phyloP scores from a whole-genome alignment of 371 early-diverging fungal genomes.

The Apophysomyces ossiformis region DNA sequence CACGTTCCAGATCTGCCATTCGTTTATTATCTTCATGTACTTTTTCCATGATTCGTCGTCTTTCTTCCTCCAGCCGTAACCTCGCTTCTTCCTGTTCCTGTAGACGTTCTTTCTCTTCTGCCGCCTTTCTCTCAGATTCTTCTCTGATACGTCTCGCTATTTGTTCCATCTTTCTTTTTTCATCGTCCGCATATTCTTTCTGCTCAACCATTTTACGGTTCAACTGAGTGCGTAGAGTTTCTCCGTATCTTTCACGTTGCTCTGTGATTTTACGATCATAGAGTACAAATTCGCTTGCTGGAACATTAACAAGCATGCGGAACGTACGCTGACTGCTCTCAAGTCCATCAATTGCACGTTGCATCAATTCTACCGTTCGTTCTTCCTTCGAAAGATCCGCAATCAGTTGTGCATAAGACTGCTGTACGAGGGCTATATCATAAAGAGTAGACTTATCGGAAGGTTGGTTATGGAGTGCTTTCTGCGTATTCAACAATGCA shows the following conservation, averaged over 20 bases:
- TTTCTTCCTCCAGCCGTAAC: constrained; percentile 15
- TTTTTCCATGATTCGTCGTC: constrained; percentile 32
- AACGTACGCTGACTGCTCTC: constrained; percentile 62
- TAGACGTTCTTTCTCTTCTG: constrained; percentile 32
- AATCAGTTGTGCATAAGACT: constrained; percentile 81
- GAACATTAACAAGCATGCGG: constrained; percentile 54
- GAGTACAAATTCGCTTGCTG: constrained; percentile 52
- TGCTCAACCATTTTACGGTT: constrained; percentile 67
- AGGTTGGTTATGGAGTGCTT: constrained; percentile 58
- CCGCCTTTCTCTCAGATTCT: constrained; percentile 27
- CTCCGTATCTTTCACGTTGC: constrained; percentile 70
- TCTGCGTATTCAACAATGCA: constrained; percentile 65
- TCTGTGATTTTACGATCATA: constrained; percentile 69
- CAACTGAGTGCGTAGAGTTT: constrained; percentile 62
- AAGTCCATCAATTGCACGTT: constrained; percentile 60
- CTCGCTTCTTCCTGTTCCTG: constrained; percentile 23
- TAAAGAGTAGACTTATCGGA: constrained; percentile 70
- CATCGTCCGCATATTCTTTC: constrained; percentile 55
- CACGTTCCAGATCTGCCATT: constrained; percentile 16
- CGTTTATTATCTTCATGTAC: constrained; percentile 22
- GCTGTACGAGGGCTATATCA: constrained; percentile 85
- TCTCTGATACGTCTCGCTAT: constrained; percentile 52
- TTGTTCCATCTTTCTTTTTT: constrained; percentile 46
- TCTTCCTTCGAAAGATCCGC: constrained; percentile 70
- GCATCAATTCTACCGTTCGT: constrained; percentile 60